Conservation (phyloP, 108 stramenopile species). For the Cyclostephanos tholiformis region DNA sequence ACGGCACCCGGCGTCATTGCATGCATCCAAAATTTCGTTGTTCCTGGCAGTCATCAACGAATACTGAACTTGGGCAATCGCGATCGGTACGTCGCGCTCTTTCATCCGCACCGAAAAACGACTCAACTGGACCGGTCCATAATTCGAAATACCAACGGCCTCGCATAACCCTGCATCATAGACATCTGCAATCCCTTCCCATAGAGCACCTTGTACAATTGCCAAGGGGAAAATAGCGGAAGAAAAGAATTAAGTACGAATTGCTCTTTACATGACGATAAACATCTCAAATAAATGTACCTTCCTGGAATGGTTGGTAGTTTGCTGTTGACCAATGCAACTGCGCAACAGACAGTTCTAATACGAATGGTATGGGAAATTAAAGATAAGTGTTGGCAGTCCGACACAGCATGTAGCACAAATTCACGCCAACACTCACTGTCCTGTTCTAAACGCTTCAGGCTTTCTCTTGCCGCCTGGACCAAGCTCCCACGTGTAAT, state of each 20-base stretch:
- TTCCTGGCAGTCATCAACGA: constrained; percentile 76
- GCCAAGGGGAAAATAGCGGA: background rate
- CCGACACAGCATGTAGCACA: background rate
- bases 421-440: constrained; percentile 9
- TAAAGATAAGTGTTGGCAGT: background rate
- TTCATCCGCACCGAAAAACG: constrained; percentile 55
- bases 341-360: constrained; percentile 73
- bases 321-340: constrained; percentile 86
- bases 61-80: constrained; percentile 84
- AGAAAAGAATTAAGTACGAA: background rate
- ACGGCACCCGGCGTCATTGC: constrained; percentile 72
- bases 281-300: constrained; percentile 2
- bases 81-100: constrained; percentile 77
- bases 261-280: background rate
- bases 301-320: constrained; percentile 82
- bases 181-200: constrained; percentile 81
- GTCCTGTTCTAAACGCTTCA: constrained; percentile 72
- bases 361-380: background rate
- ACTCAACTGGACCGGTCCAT: constrained; percentile 73
- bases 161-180: constrained; percentile 80
- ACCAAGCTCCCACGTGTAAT: constrained; percentile 68
- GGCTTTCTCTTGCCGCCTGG: constrained; percentile 63
- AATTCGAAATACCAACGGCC: constrained; percentile 83
- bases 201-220: constrained; percentile 55
- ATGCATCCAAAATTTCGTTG: constrained; percentile 71